phyloP scores from a whole-genome alignment of 495 filamentous ascomycete species.

The Penicillium cataractarum region DNA sequence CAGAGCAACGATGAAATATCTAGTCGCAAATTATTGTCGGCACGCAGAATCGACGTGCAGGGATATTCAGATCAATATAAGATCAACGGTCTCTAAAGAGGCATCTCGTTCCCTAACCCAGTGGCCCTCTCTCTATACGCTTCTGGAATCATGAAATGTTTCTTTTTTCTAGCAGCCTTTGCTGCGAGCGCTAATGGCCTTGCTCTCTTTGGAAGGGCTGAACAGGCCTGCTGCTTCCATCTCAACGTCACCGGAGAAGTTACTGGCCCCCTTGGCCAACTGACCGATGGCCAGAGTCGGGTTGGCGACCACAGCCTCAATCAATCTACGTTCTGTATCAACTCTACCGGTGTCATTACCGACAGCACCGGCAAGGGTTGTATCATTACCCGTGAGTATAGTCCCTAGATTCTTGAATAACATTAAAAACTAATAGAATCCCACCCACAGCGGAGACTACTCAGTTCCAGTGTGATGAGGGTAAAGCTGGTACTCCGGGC shows the following conservation, averaged over 20 bases:
- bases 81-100: neutral
- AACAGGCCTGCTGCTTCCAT: slow-evolving; percentile 55
- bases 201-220: slow-evolving; percentile 41
- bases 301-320: slow-evolving; percentile 47
- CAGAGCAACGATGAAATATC: neutral
- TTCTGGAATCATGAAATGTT: slow-evolving; percentile 36
- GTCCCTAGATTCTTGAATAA: neutral
- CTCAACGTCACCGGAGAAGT: slow-evolving; percentile 49
- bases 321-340: slow-evolving; percentile 49
- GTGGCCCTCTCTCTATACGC: neutral
- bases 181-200: slow-evolving; percentile 46
- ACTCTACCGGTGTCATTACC: slow-evolving; percentile 50
- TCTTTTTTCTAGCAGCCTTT: slow-evolving; percentile 41
- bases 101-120: slow-evolving; percentile 19
- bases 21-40: neutral
- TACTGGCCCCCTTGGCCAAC: slow-evolving; percentile 55
- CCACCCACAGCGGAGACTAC: slow-evolving; percentile 52
- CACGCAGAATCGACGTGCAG: neutral
- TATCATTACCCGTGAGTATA: slow-evolving; percentile 55
- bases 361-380: slow-evolving; percentile 59
- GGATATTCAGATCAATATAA: neutral
- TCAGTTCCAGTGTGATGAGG: slow-evolving; percentile 68
- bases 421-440: slow-evolving; percentile 17
- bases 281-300: slow-evolving; percentile 58
- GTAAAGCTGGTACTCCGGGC: slow-evolving; percentile 45